Base-by-base conservation (phyloP, 345 rosid genomes). In the Carallia brachiata region DNA sequence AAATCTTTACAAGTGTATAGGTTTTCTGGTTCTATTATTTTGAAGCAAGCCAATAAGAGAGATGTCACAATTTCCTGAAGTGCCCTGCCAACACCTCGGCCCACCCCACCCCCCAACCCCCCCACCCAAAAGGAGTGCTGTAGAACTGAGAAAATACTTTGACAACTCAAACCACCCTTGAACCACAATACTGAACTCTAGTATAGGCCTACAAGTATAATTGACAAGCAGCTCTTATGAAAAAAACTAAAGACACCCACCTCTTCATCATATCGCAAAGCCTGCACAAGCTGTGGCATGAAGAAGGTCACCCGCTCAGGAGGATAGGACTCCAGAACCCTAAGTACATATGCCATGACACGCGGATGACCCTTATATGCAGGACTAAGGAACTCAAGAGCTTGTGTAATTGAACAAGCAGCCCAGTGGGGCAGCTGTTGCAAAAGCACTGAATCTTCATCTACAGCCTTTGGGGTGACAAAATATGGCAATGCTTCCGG, bases 381-480 rank as follows among this genome's bases (percentile, higher is more conserved):
- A 59, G 99, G 98, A 78, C 91, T 81, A 73, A 96, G 94, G 76
- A 96, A 96, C 82, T 89, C 98, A 18, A 96, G 98, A 71, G 96
- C 98, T 85, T 88, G 92, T 39, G 97, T 92, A 52, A 96, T 84
- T 75, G 99, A 92, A 82, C 98, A 96, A 81, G 97, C 90, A 73
- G 99, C 95, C 98, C 99, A 96, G 82, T 96, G 99, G 13, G 99
- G 99, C 73, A 96, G 80, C 82, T 96, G 99, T 79, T 92, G 98
- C 88, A 96, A 75, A 80, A 96, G 94, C 63, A 71, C 87, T 36
- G 99, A 96, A 74, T 96, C 86, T 76, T 92, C 97, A 68, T 92
- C 98, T 77, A 92, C 96, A 78, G 91, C 92, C 81, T 86, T 92
- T 17, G 97, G 98, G 64, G 91, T 92, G 70, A 96, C 97, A 86